phyloP scores from a whole-genome alignment of 2,329 filamentous ascomycete genomes.

The Clonostachys rosea region DNA sequence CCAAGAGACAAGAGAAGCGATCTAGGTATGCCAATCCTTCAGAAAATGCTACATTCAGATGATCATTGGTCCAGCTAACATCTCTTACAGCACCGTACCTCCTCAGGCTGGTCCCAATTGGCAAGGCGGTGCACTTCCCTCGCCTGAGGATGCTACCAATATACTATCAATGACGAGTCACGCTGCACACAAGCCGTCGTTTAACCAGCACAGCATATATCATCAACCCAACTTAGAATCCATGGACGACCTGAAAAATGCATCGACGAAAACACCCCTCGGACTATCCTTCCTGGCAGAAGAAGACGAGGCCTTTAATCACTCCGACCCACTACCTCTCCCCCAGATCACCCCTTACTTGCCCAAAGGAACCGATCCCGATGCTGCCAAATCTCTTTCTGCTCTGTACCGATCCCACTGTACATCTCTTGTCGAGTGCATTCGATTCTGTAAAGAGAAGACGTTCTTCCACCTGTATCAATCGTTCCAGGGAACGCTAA shows the following conservation, averaged over 20 bases:
- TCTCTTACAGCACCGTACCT: slow-evolving; percentile 21
- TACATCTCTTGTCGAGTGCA: slow-evolving; percentile 90
- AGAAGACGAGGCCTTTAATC: slow-evolving; percentile 42
- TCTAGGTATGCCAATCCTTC: slow-evolving; percentile 23
- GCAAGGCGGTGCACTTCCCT: slow-evolving; percentile 15
- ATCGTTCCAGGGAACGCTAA: slow-evolving; percentile 93
- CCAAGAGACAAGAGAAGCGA: neutral
- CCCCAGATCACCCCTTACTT: slow-evolving; percentile 83
- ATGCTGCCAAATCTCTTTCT: slow-evolving; percentile 79
- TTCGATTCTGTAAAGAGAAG: slow-evolving; percentile 94
- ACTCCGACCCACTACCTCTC: slow-evolving; percentile 70
- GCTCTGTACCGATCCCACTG: slow-evolving; percentile 93
- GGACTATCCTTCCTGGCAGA: slow-evolving; percentile 57
- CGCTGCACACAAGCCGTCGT: neutral
- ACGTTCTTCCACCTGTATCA: slow-evolving; percentile 94
- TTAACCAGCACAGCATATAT: too few species aligned
- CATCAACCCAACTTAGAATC: too few species aligned
- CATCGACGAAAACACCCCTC: slow-evolving; percentile 52
- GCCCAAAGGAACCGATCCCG: slow-evolving; percentile 75
- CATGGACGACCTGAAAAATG: slow-evolving; percentile 28
- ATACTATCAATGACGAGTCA: too few species aligned
- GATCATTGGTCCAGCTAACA: neutral
- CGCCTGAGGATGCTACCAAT: slow-evolving; percentile 18
- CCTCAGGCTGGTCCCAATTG: slow-evolving; percentile 16
- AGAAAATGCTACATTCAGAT: slow-evolving; percentile 26